Evolutionary conservation across 1,284 basidiomycete genomes (phyloP), one percentile per base, ranked within the genome.

Genomic region (Ganoderma multipileum): DNA sequence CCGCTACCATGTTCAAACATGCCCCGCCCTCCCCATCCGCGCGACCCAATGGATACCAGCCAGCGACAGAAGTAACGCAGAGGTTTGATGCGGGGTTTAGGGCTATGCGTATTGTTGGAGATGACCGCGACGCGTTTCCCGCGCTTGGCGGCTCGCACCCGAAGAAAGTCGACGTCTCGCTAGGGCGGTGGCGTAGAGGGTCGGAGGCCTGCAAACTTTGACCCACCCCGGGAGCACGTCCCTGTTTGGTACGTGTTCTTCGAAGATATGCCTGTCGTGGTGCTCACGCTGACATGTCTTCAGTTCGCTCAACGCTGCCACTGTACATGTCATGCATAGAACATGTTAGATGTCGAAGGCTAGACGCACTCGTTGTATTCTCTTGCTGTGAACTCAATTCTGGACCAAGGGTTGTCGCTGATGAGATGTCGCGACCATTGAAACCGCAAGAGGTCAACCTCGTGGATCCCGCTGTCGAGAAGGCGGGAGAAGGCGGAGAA

Each of bases 121-220:
- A 11, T 23, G 3, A n/a, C 47, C 5, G 18, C 30, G 28, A 65
- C 23, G 16, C 57, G 14, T 65, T 65, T 42, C 64, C 64, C 20
- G 23, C 64, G 36, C 36, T 65, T 8, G 57, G 57, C 23, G 28
- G 14, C 28, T 14, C 2, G 12, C 6, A 23, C 7, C 20, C n/a
- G 11, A 60, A 60, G 33, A 58, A 58, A 23, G 20, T 4, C 44
- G 14, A 26, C 11, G 47, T 36, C 14, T 33, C 30, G 1, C 14
- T 33, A 42, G 64, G 64, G 16, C 59, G 44, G 33, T 65, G 64
- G 64, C 12, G 33, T 7, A 23, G 20, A 23, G 64, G 64, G 23
- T 65, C 64, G 7, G 44, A 52, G 11, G 64, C 64, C 9, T 65
- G 64, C 57, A 65, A 20, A 20, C 57, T 65, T 6, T 60, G 42